These are phyloP conservation scores for Tribonema minus DNA, from an alignment of 108 stramenopile genomes.

Conservation along the genomic window DNA sequence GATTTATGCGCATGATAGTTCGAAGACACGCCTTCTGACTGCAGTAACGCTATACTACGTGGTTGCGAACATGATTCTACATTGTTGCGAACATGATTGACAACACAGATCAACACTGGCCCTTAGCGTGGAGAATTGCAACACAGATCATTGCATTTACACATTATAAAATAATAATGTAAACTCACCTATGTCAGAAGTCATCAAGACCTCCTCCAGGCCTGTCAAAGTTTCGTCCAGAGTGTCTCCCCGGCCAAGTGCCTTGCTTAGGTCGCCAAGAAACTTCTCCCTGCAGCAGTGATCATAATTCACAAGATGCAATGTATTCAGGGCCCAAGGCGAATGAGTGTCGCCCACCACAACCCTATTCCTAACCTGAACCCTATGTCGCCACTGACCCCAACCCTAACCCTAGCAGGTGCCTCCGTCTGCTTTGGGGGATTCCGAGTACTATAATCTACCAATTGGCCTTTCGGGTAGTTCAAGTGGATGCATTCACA, in stretches of 20 bases:
- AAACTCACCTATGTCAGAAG: background rate
- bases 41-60: background rate
- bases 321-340: no score
- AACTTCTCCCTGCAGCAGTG: constrained; percentile 3
- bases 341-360: no score
- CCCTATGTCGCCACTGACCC: no score
- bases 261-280: constrained; percentile 18
- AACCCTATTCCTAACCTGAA: no score
- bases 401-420: no score
- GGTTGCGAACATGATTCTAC: background rate
- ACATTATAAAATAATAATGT: background rate
- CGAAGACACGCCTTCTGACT: no score
- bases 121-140: background rate
- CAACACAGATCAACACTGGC: background rate
- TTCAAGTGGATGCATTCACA: no score
- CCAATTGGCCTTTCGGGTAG: no score
- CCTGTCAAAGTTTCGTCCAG: constrained; percentile 31
- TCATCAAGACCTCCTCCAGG: constrained; percentile 39
- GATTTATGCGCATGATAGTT: no score
- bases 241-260: constrained; percentile 10
- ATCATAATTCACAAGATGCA: no score
- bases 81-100: background rate
- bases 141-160: background rate
- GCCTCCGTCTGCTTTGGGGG: no score
- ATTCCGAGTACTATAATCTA: no score